Evolutionary conservation across 2,329 filamentous ascomycete genomes (phyloP), one percentile per base, ranked within the genome.

Genomic region (Penicillium sp.): DNA sequence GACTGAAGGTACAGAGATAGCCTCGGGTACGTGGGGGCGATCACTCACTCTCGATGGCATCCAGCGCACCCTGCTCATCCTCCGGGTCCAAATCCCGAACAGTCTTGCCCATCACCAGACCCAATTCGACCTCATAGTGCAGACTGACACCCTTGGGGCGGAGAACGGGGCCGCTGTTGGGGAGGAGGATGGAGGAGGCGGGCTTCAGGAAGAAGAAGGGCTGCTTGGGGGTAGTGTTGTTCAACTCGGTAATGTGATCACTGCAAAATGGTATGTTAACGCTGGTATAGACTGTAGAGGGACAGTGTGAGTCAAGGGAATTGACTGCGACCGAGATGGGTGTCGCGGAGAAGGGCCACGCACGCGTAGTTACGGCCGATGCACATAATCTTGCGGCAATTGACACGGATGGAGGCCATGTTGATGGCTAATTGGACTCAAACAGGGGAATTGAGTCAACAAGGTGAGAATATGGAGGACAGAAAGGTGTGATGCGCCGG

Each of bases 141-240:
- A 97, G 84, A 70, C 89, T 90, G 44, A 96, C 89, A 66, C 94
- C 94, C 71, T 84, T 86, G 47, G 95, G 95, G 49, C 90, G 87
- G 69, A 97, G 85, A 53, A 97, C 88, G 3, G 93, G 89, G 0
- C 93, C 93, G 60, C 88, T 86, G 30, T 87, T 86, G 0, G 92
- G 92, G 24, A 91, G 84, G 4, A 98, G 86, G 70, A 99, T 91
- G 3, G 93, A 91, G 44, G 91, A 92, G 0, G 93, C 82, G 1
- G 95, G 95, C 85, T 99, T 99, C 70, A 98, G 87, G 85, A 99
- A 99, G 88, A 97, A 99, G 82, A 99, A 98, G 28, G 95, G 95
- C 80, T 97, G 93, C 78, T 95, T 96, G 55, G 95, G 95, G 68
- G 88, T 88, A 63, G 85, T 84, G 79, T 90, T 97, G 79, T 93